phyloP scores from a whole-genome alignment of 805 yeast genomes.

The Schizosaccharomyces lindneri region DNA sequence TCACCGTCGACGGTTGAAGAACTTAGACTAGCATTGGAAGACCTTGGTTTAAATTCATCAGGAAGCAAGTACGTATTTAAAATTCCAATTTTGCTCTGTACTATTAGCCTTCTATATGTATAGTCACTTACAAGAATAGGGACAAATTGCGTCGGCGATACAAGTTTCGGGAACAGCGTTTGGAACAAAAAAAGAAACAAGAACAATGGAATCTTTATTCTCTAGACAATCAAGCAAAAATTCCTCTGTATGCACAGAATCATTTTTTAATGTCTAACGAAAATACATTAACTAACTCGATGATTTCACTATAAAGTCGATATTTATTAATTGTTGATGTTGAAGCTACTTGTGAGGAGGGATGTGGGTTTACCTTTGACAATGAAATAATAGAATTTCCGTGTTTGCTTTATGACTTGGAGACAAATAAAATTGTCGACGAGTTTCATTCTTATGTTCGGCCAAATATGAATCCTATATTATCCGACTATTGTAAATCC shows the following conservation, averaged over 20 bases:
- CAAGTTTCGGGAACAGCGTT: neutral
- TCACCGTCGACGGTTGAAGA: neutral
- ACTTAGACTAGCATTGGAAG: neutral
- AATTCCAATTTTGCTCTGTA: neutral
- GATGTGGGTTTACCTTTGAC: neutral
- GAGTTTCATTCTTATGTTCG: conserved; percentile 7
- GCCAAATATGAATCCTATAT: conserved; percentile 3
- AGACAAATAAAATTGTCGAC: conserved; percentile 5
- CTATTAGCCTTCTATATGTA: neutral
- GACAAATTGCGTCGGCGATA: neutral
- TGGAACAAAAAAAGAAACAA: neutral
- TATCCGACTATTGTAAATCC: conserved; percentile 3
- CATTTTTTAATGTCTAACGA: neutral
- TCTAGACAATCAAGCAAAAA: neutral
- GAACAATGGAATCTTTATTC: neutral
- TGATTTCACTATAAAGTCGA: conserved; percentile 3
- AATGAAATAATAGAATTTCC: conserved; percentile 9
- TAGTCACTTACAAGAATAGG: neutral
- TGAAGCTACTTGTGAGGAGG: conserved; percentile 7
- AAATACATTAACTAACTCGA: neutral
- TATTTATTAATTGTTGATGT: conserved; percentile 7
- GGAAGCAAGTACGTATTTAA: neutral
- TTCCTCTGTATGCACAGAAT: neutral
- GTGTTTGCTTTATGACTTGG: conserved; percentile 11
- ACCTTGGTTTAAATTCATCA: neutral